A percentile compares a stretch with the other conserved stretches of the same genome.
Evolutionary conservation across 2,329 filamentous ascomycete species (phyloP).

Genomic region (Nakataea oryzae): DNA sequence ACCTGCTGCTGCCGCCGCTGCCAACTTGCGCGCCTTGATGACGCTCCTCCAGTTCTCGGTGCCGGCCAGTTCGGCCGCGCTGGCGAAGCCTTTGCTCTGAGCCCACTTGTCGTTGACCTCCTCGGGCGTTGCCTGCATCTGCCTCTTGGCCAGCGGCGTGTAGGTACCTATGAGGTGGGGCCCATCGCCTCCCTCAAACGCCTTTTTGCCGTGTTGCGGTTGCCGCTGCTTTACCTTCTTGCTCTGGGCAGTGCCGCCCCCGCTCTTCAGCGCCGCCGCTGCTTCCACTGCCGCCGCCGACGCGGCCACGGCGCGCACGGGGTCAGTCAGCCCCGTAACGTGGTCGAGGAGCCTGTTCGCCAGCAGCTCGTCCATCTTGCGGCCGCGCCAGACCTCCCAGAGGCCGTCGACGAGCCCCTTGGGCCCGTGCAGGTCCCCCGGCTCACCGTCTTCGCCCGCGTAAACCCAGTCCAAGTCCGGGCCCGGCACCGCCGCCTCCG

Average conservation of each 20-base stretch:
- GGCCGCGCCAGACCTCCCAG: conserved; percentile 74
- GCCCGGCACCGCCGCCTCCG: conserved; percentile 10
- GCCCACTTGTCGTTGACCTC: conserved; percentile 53
- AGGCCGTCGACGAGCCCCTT: conserved; percentile 61
- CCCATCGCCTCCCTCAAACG: conserved; percentile 47
- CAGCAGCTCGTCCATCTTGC: conserved; percentile 85
- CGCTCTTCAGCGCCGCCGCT: conserved; percentile 27
- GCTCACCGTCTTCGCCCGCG: conserved; percentile 54
- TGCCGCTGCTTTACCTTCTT: conserved; percentile 9
- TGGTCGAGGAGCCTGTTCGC: conserved; percentile 63
- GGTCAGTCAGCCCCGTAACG: conserved; percentile 27
- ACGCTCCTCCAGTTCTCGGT: conserved; percentile 22
- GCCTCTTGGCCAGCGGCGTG: conserved; percentile 41
- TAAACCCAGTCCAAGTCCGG: conserved; percentile 64
- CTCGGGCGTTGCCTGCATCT: conserved; percentile 35
- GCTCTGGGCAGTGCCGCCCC: conserved; percentile 14
- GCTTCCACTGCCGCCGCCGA: conserved; percentile 18
- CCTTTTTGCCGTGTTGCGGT: conserved; percentile 16
- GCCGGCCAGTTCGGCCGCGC: conserved; percentile 35
- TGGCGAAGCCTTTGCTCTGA: conserved; percentile 46
- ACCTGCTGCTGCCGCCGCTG: neutral
- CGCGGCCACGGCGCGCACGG: conserved; percentile 4
- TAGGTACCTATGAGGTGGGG: conserved; percentile 43
- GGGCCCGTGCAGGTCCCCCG: conserved; percentile 45
- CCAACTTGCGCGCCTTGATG: conserved; percentile 15